Percentiles rank a stretch among this genome's conserved stretches.
Evolutionary conservation across 2,329 filamentous ascomycete genomes (phyloP).

Genomic region (Mariannaea elegans): DNA sequence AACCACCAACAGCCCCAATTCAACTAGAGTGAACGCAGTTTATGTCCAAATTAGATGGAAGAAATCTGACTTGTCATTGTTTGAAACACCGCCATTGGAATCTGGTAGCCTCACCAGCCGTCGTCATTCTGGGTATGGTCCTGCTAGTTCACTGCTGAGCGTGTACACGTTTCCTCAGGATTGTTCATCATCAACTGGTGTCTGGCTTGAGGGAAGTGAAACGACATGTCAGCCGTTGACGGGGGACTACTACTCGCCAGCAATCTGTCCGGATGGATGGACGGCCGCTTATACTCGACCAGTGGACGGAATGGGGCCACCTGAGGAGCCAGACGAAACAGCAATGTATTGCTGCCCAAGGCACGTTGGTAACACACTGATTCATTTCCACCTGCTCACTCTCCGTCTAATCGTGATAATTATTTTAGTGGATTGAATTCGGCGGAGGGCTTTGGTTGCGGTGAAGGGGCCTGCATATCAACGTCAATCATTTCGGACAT

Average conservation of each 20-base stretch:
- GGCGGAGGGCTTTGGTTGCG: background rate
- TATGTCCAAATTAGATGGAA: background rate
- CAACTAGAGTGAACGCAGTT: background rate
- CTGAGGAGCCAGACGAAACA: background rate
- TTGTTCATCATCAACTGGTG: background rate
- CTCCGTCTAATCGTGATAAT: background rate
- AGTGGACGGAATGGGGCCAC: background rate
- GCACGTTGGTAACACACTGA: background rate
- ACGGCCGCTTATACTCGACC: conserved; percentile 1
- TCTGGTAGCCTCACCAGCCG: background rate
- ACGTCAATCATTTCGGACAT: background rate
- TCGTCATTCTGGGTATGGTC: background rate
- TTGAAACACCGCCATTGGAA: background rate
- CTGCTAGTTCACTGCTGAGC: background rate
- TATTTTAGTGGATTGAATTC: conserved; percentile 1
- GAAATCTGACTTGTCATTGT: background rate
- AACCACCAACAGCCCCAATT: background rate
- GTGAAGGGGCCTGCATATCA: background rate
- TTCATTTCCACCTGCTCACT: background rate
- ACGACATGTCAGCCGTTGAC: background rate
- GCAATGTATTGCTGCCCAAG: conserved; percentile 12
- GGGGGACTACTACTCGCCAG: background rate
- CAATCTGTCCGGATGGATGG: conserved; percentile 6
- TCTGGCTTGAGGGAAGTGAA: background rate
- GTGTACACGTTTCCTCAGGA: background rate